Evolutionary conservation across 352 stramenopile species (phyloP).

Genomic region (Phytopythium kandeliae): DNA sequence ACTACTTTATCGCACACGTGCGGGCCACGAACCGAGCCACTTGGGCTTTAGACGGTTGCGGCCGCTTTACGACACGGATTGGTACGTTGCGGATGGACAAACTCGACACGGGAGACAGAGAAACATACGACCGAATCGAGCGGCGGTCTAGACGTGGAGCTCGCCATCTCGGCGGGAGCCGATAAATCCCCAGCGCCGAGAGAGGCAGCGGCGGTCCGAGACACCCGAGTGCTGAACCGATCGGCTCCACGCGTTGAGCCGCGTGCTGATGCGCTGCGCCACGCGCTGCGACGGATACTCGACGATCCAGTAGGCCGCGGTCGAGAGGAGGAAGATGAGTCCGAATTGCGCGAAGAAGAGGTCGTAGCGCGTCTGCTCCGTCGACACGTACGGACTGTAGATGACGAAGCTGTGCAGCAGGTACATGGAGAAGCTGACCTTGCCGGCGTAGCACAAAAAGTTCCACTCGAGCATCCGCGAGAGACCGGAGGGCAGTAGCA

Average conservation of each 20-base stretch:
- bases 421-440: conserved; percentile 46
- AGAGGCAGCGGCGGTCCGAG: neutral
- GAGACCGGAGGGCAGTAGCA: conserved; percentile 25
- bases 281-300: conserved; percentile 44
- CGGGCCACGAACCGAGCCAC: too few relatives aligned
- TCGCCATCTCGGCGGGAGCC: neutral
- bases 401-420: conserved; percentile 36
- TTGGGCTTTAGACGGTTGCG: too few relatives aligned
- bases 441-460: conserved; percentile 26
- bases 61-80: too few relatives aligned
- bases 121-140: too few relatives aligned
- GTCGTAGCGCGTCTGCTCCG: neutral
- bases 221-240: neutral
- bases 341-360: neutral
- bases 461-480: conserved; percentile 34
- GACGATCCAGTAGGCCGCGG: conserved; percentile 26
- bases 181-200: neutral
- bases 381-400: conserved; percentile 5
- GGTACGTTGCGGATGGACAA: too few relatives aligned
- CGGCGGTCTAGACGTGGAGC: neutral
- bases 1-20: too few relatives aligned
- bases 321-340: conserved; percentile 4
- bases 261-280: conserved; percentile 20
- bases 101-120: too few relatives aligned
- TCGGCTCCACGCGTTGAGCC: neutral